phyloP scores from a whole-genome alignment of 257 asterid genomes.

The Mitragyna speciosa region DNA sequence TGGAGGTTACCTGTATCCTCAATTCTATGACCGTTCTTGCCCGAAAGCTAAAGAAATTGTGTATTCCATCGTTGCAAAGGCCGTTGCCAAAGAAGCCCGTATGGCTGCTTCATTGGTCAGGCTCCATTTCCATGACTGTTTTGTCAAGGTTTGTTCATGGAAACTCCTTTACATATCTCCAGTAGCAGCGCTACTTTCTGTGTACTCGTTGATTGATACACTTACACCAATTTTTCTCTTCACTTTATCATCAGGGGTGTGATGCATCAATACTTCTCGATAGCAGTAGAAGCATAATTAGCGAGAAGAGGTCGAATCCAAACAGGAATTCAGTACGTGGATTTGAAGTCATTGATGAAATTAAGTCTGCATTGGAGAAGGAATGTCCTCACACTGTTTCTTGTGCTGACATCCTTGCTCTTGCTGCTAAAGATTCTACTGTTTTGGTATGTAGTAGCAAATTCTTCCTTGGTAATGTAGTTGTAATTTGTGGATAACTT shows the following conservation, averaged over 20 bases:
- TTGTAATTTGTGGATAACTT: background rate
- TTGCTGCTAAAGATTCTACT: constrained; percentile 85
- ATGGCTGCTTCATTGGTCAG: constrained; percentile 92
- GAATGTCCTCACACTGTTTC: constrained; percentile 85
- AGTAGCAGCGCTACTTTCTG: background rate
- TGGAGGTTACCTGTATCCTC: constrained; percentile 71
- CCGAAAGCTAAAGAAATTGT: constrained; percentile 67
- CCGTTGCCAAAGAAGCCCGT: constrained; percentile 74
- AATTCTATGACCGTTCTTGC: constrained; percentile 72
- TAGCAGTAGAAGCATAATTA: constrained; percentile 45
- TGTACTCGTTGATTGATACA: background rate
- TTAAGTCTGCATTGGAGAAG: constrained; percentile 72
- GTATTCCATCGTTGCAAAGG: constrained; percentile 69
- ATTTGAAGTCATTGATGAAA: constrained; percentile 81
- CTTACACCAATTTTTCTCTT: background rate
- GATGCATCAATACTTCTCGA: constrained; percentile 90
- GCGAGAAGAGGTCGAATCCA: constrained; percentile 70
- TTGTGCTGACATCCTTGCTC: constrained; percentile 82
- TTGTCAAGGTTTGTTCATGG: constrained; percentile 60
- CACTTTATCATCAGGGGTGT: constrained; percentile 56
- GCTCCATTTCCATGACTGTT: constrained; percentile 95
- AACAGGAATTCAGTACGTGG: constrained; percentile 86
- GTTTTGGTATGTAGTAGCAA: constrained; percentile 47
- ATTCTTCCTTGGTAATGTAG: background rate
- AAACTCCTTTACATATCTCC: background rate